Base-by-base conservation (phyloP, 164 flowering plant species). In the Umbellularia californica region DNA sequence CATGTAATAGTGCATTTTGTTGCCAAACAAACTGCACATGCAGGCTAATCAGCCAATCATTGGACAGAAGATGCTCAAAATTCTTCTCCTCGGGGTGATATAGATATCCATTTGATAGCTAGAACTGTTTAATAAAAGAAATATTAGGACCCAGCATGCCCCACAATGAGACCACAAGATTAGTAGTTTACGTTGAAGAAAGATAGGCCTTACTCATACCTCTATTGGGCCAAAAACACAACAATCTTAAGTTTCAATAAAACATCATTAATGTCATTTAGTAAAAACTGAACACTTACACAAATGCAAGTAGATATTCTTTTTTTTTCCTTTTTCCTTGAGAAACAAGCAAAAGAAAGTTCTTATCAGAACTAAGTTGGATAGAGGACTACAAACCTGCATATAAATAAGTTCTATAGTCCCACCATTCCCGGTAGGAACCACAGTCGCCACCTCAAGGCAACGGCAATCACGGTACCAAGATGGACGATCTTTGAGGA, bases 401-500 rank as follows among this genome's bases (percentile, higher is more conserved):
- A 90, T 89, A 74, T 92, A 92, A 67, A 90, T 82, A 35, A 90
- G 91, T 84, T 92, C 97, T 33, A 90, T 86, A 58, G 89, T 85
- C 72, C 97, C 93, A 66, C 92, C 97, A 80, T 85, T 92, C 66
- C 86, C 93, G 1, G 93, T 77, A 63, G 97, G 97, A 35, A 89
- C 77, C 14, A 82, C 84, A 78, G 86, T 86, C 69, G 88, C 50
- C 4, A 89, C 81, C 82, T 92, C 89, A 75, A 87, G 80, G 83
- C 89, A 82, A 58, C 95, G 93, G 75, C 97, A 92, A 74, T 92
- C 97, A 3, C 91, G 95, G 69, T 63, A 92, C 97, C 97, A 92
- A 50, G 93, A 87, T 72, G 81, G 84, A 78, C 94, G 91, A 89
- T 92, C 95, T 88, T 92, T 92, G 63, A 92, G 89, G 65, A 92